Base-by-base conservation (phyloP, 2,329 filamentous ascomycete genomes). In the Dichotomopilus funicola region DNA sequence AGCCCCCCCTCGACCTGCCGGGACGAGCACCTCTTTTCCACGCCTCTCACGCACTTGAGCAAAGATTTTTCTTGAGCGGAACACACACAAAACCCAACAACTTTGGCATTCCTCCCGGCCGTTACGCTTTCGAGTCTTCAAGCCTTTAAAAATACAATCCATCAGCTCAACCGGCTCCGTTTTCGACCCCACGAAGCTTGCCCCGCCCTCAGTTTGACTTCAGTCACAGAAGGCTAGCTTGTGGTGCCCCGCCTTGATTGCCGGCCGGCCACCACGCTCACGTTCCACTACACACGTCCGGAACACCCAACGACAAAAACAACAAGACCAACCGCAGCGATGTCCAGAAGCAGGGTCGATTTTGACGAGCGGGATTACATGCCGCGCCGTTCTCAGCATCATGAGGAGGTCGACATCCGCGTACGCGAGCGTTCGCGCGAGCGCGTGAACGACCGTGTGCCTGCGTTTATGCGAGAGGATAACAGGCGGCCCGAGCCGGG, bases 401-500 rank as follows among this genome's bases (percentile, higher is more conserved):
- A 60, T 47, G 62, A 63, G 37, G 62, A 64, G 35, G 50, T 58
- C 43, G 62, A 63, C 36, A 53, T 61, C 38, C 58, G 57, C 41
- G 49, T 77, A 49, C 72, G 71, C 53, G 68, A 76, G 41, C 72
- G 72, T 9, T 33, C 19, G 19, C 44, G 49, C 36, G 70, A 73
- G 19, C 73, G 75, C 45, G 75, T 76, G 54, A 73, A 74, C 49
- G 75, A 77, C 54, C 73, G 76, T 43, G 70, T 75, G 43, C 78
- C 77, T 2, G 70, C 73, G 51, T 82, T 81, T 63, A 67, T 82
- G 56, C 75, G 78, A 49, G 75, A 80, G 2, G 78, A 80, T 42
- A 66, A 61, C 34, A 72, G 77, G 54, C 75, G 75, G 11, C 56
- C 67, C 33, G 79, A 82, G 56, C 68, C 74, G 33, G 79, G 79